phyloP scores from a whole-genome alignment of 78 protist genomes.

The Polysphondylium violaceum region DNA sequence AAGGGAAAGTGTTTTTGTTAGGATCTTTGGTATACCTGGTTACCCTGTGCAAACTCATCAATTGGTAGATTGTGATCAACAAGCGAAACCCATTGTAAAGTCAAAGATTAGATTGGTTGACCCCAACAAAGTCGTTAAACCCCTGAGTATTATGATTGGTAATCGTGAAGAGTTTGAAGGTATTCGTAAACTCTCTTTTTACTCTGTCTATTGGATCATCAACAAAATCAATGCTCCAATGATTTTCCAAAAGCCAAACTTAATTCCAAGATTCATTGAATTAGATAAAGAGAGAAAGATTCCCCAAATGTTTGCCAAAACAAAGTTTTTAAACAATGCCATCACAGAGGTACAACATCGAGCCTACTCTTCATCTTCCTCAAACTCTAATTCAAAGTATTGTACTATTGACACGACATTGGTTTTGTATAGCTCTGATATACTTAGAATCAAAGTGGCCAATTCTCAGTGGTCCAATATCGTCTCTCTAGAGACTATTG shows the following conservation, averaged over 20 bases:
- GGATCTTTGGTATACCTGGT: constrained; percentile 52
- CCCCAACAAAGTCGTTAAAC: constrained; percentile 18
- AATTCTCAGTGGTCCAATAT: constrained; percentile 31
- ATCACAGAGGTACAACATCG: no score
- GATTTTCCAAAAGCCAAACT: constrained; percentile 53
- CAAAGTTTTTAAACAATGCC: not conserved
- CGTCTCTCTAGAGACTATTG: constrained; percentile 53
- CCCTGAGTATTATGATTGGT: constrained; percentile 54
- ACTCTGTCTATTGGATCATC: constrained; percentile 51
- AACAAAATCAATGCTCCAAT: constrained; percentile 48
- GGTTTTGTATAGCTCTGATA: constrained; percentile 21
- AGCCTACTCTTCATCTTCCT: not conserved
- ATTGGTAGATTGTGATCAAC: constrained; percentile 37
- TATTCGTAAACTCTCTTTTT: constrained; percentile 21
- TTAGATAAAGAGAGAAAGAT: constrained; percentile 25
- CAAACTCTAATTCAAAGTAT: not conserved
- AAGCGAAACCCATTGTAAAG: constrained; percentile 17
- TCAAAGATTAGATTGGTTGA: constrained; percentile 20
- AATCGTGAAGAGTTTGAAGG: constrained; percentile 50
- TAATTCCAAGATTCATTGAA: constrained; percentile 9
- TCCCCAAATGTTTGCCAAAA: constrained; percentile 43
- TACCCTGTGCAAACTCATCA: not conserved
- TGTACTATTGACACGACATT: constrained; percentile 32
- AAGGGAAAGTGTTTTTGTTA: constrained; percentile 9
- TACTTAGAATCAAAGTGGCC: constrained; percentile 36